Conservation (phyloP, 768 basidiomycete species). For the Rhodotorula graminis region DNA sequence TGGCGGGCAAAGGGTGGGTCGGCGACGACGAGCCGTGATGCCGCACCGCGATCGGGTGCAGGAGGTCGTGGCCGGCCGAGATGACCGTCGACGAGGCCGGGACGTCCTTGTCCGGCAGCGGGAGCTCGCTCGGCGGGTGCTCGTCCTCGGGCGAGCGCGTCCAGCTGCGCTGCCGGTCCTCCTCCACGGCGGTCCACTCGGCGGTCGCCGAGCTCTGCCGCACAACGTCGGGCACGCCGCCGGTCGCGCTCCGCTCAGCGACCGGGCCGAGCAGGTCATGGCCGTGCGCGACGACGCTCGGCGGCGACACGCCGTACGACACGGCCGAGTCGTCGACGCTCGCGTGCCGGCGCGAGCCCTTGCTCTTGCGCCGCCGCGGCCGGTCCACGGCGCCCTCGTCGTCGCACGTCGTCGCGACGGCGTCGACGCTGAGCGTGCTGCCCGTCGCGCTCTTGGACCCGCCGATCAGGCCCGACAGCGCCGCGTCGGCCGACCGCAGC, state of each 20-base stretch:
- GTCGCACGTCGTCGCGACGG: slow-evolving; percentile 30
- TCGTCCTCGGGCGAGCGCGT: not conserved
- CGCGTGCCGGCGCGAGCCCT: slow-evolving; percentile 1
- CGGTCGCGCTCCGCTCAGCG: not conserved
- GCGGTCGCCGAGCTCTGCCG: not conserved
- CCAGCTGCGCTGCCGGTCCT: not conserved
- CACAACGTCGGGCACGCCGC: not conserved
- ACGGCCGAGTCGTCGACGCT: slow-evolving; percentile 13
- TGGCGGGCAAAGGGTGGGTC: not conserved
- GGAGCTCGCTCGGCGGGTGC: not conserved
- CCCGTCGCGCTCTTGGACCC: not conserved
- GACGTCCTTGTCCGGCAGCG: too few relatives aligned
- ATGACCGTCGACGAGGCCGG: not conserved
- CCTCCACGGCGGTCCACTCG: not conserved
- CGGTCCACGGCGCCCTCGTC: not conserved
- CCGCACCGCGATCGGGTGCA: slow-evolving; percentile 7
- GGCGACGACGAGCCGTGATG: not conserved
- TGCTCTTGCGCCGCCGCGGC: not conserved
- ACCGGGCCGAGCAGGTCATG: not conserved
- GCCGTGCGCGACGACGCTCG: not conserved
- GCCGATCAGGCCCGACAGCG: not conserved
- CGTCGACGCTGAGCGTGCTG: slow-evolving; percentile 39
- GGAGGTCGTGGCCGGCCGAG: slow-evolving; percentile 10
- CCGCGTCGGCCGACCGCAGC: slow-evolving; percentile 9
- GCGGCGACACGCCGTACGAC: not conserved